Base-by-base conservation (phyloP, 1,284 basidiomycete species). In the Puccinia triticina region DNA sequence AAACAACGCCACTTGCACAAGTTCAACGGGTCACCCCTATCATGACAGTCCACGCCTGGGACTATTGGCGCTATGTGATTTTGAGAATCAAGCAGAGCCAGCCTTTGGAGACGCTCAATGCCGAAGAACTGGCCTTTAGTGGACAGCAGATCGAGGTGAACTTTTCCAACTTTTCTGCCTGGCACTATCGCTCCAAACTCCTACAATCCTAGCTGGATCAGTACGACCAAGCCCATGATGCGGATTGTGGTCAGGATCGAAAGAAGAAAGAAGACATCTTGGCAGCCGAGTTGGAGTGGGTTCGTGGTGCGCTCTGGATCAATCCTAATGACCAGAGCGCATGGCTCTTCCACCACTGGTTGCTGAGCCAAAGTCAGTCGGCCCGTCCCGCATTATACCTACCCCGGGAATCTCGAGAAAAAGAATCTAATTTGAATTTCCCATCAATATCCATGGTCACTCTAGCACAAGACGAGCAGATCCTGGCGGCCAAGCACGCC, bases 281-380 rank as follows among this genome's bases (percentile, higher is more conserved):
- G 85, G 89, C 64, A 7, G 32, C 86, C 94, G 97, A 99, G 86
- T 94, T 96, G 85, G 94, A 96, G 71, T 89, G 98, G 16, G 92
- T 98, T 29, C 91, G 92, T 84, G 95, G 97, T 86, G 97, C 96
- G 0, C 91, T 99, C 88, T 99, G 95, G 88, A 98, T 96, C 0
- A 96, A 98, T 86, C 97, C 97, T 0, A 91, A 91, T 72, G 97
- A 99, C 87, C 95, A 98, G 87, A 95, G 94, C 83, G 94, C 94
- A 0, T 99, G 97, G 97, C 91, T 98, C 80, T 99, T 99, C 87
- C 97, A 99, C 86, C 91, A 94, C 23, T 99, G 96, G 96, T 90
- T 99, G 0, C 90, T 98, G 73, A 94, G 93, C 34, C 86, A 90
- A 82, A 91, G 94, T 92, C 85, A 84, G 89, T 84, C 29, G 12